These are phyloP conservation scores for Diplodia corticola DNA, from an alignment of 2,329 filamentous ascomycete genomes.

Conservation along the genomic window DNA sequence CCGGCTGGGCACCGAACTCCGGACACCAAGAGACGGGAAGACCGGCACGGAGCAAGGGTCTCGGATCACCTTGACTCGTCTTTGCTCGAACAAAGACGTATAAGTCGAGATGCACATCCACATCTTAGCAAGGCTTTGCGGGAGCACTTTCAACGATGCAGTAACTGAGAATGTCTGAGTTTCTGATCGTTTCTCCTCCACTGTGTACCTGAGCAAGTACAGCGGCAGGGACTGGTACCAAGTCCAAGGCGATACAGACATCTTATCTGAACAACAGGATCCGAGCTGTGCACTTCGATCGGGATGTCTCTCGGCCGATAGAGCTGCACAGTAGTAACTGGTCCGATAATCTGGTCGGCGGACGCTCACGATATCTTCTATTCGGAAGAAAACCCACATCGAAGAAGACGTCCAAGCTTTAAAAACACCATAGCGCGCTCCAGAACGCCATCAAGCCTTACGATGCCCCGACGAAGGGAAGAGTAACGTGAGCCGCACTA, in stretches of 20 bases:
- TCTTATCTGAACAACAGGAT: background rate
- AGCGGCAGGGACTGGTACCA: background rate
- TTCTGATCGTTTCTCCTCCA: too few species aligned
- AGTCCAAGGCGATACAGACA: background rate
- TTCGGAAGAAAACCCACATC: background rate
- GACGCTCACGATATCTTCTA: background rate
- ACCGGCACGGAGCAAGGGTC: background rate
- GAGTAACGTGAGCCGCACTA: background rate
- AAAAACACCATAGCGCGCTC: background rate
- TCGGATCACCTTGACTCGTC: background rate
- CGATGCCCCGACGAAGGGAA: background rate
- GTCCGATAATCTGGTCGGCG: background rate
- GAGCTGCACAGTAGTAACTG: background rate
- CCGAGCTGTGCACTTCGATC: background rate
- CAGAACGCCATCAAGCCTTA: background rate
- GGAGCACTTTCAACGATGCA: too few species aligned
- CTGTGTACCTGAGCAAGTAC: too few species aligned
- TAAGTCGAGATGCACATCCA: too few species aligned
- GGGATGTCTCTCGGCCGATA: background rate
- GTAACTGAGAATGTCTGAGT: too few species aligned
- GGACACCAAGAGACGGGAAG: background rate
- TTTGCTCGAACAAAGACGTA: background rate
- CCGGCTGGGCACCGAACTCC: too few species aligned
- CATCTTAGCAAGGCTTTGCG: too few species aligned
- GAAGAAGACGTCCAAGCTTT: background rate